These are phyloP conservation scores for Trichothecium roseum DNA, from an alignment of 2,329 filamentous ascomycete genomes.

Conservation along the genomic window DNA sequence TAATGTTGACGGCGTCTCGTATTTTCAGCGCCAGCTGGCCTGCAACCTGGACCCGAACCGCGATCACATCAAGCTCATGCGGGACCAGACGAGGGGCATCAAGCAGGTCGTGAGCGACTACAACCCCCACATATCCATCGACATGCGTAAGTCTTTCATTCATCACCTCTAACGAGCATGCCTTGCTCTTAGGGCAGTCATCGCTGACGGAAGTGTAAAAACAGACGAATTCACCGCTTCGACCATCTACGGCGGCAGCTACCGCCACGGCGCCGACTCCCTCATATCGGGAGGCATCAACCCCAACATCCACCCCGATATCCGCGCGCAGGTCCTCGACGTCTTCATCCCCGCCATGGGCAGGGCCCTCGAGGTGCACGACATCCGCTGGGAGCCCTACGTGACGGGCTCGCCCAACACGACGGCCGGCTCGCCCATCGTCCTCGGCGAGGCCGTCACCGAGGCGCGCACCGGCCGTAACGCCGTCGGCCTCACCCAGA, in stretches of 20 bases:
- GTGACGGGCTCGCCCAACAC: conserved; percentile 8
- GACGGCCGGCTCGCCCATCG: conserved; percentile 8
- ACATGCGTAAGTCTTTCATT: conserved; percentile 9
- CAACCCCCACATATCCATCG: conserved; percentile 14
- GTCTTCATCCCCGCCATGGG: conserved; percentile 12
- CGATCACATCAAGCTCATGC: conserved; percentile 15
- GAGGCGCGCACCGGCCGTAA: conserved; percentile 14
- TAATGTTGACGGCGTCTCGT: conserved; percentile 17
- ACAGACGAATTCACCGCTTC: conserved; percentile 15
- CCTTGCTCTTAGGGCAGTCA: too few relatives aligned
- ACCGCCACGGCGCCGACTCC: conserved; percentile 14
- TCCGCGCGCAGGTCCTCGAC: conserved; percentile 12
- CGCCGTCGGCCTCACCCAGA: conserved; percentile 13
- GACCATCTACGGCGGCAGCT: conserved; percentile 11
- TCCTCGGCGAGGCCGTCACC: conserved; percentile 15
- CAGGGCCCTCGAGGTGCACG: conserved; percentile 10
- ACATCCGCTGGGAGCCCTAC: conserved; percentile 16
- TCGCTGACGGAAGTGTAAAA: neutral
- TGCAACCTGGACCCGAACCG: conserved; percentile 16
- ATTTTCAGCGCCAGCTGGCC: conserved; percentile 16
- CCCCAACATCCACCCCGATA: conserved; percentile 16
- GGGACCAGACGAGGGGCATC: conserved; percentile 14
- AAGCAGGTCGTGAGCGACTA: conserved; percentile 12
- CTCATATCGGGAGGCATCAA: conserved; percentile 17
- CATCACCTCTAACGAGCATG: neutral